Percentiles rank a stretch among this genome's conserved stretches.
phyloP scores from a whole-genome alignment of 2,329 filamentous ascomycete genomes.

The Xylariales sp. region DNA sequence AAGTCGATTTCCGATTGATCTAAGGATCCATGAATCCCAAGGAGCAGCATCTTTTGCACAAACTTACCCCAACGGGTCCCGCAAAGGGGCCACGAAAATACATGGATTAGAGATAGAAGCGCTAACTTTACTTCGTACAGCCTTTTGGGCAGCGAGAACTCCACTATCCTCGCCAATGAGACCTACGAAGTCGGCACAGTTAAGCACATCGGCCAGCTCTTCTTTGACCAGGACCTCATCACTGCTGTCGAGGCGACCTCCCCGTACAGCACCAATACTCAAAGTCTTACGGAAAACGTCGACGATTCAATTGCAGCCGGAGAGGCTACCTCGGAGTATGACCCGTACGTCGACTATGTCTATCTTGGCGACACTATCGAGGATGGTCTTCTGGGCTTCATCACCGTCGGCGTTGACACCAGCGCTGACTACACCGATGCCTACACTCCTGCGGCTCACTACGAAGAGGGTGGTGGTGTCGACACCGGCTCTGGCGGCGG shows the following conservation, averaged over 20 bases:
- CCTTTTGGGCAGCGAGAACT: conserved; percentile 39
- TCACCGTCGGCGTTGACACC: conserved; percentile 5
- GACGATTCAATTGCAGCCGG: conserved; percentile 2
- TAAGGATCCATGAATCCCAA: no score
- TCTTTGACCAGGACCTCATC: conserved; percentile 58
- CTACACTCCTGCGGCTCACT: conserved; percentile 19
- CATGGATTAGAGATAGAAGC: not conserved
- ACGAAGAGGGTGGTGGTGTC: conserved; percentile 22
- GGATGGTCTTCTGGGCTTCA: conserved; percentile 7
- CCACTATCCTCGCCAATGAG: conserved; percentile 33
- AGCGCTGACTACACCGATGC: conserved; percentile 16
- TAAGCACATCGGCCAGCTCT: conserved; percentile 59
- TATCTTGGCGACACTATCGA: conserved; percentile 4
- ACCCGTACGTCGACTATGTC: conserved; percentile 7
- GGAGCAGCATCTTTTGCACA: no score
- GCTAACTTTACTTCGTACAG: not conserved
- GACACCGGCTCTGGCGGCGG: conserved; percentile 14
- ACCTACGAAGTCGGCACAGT: conserved; percentile 40
- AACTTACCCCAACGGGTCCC: no score
- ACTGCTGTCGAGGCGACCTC: conserved; percentile 11
- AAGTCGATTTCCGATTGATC: no score
- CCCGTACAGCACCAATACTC: conserved; percentile 4
- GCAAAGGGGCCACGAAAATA: no score
- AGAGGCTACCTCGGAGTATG: conserved; percentile 4
- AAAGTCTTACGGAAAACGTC: conserved; percentile 1